phyloP scores from a whole-genome alignment of 257 asterid genomes.

The Eucommia ulmoides region DNA sequence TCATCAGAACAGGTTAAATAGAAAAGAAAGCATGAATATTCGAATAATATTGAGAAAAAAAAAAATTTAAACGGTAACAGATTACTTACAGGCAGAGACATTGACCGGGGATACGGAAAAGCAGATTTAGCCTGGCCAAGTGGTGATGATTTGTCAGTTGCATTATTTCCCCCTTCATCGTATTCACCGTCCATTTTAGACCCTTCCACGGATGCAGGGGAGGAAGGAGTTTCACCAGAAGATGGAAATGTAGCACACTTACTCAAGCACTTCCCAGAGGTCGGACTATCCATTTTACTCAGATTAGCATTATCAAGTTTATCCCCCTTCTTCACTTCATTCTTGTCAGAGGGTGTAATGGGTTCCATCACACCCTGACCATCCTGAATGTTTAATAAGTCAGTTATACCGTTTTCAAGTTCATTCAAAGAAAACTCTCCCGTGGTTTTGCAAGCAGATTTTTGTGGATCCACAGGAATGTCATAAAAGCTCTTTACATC shows the following conservation, averaged over 20 bases:
- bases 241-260: slow-evolving; percentile 46
- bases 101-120: slow-evolving; percentile 28
- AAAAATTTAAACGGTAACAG: no score
- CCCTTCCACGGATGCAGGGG: slow-evolving; percentile 4
- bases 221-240: slow-evolving; percentile 13
- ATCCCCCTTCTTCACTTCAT: no score
- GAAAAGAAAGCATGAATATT: no score
- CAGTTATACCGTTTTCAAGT: slow-evolving; percentile 32
- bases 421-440: slow-evolving; percentile 33
- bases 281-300: slow-evolving; percentile 8
- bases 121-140: slow-evolving; percentile 19
- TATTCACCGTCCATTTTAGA: slow-evolving; percentile 5
- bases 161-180: slow-evolving; percentile 13
- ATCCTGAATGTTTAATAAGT: slow-evolving; percentile 24
- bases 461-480: slow-evolving; percentile 27
- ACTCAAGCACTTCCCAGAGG: slow-evolving; percentile 28
- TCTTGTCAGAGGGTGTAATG: slow-evolving; percentile 12
- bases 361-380: slow-evolving; percentile 17
- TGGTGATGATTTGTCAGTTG: slow-evolving; percentile 12
- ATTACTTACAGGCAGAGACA: slow-evolving; percentile 70
- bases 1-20: no score
- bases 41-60: no score
- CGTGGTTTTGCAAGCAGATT: slow-evolving; percentile 8
- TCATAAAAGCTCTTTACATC: slow-evolving; percentile 27
- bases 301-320: slow-evolving; percentile 14